Evolutionary conservation across 331 rosid species (phyloP).

Genomic region (Acacia pycnantha): DNA sequence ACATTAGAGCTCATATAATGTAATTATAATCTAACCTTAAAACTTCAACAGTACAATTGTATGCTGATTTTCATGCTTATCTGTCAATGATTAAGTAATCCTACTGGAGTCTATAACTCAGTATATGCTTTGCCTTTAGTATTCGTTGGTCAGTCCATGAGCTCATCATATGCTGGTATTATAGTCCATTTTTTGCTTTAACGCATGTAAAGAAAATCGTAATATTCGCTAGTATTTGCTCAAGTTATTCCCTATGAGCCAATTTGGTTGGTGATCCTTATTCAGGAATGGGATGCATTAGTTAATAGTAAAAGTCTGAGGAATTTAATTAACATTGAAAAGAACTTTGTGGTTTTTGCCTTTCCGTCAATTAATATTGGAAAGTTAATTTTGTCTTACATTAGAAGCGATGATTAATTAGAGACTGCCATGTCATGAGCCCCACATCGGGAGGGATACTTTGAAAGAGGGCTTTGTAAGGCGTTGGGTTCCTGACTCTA

Average conservation of each 20-base stretch:
- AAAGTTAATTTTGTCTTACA: background rate
- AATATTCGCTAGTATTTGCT: background rate
- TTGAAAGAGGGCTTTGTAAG: too few relatives aligned
- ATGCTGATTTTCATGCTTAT: background rate
- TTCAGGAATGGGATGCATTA: background rate
- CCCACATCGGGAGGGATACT: too few relatives aligned
- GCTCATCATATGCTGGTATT: background rate
- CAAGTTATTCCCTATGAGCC: background rate
- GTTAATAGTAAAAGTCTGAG: background rate
- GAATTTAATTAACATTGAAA: background rate
- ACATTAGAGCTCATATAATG: conserved; percentile 66
- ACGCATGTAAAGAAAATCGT: background rate
- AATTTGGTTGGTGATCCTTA: background rate
- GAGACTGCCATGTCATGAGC: too few relatives aligned
- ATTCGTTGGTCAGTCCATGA: background rate
- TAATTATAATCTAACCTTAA: conserved; percentile 37
- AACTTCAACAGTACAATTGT: background rate
- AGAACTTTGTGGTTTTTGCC: background rate
- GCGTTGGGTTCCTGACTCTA: too few relatives aligned
- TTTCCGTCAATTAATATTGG: background rate
- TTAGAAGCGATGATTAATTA: background rate
- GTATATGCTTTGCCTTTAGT: background rate
- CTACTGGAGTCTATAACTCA: background rate
- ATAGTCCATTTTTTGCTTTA: conserved; percentile 3
- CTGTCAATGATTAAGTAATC: background rate